These are phyloP conservation scores for Thelonectria olida DNA, from an alignment of 2,329 filamentous ascomycete species.

Conservation along the genomic window DNA sequence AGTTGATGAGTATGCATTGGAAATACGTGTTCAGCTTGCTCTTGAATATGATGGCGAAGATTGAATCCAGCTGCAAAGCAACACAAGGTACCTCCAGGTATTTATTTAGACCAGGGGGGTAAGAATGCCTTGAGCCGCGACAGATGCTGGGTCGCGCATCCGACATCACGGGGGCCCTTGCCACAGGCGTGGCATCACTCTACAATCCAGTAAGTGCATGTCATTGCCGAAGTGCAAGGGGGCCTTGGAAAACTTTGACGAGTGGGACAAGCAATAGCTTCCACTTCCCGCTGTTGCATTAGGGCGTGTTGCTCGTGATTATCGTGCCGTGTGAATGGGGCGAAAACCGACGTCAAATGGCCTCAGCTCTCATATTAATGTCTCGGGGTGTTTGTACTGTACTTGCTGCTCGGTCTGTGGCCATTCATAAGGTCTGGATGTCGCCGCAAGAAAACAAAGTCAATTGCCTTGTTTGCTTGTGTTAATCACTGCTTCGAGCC, in stretches of 20 bases:
- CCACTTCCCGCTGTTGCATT: not conserved
- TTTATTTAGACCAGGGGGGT: not conserved
- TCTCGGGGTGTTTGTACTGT: too few species aligned
- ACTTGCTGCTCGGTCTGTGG: not conserved
- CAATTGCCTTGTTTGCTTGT: not conserved
- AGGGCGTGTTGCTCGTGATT: not conserved
- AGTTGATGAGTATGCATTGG: constrained; percentile 22
- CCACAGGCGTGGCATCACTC: too few species aligned
- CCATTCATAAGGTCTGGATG: not conserved
- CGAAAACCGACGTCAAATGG: not conserved
- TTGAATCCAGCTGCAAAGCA: too few species aligned
- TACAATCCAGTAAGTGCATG: too few species aligned
- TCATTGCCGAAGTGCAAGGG: not conserved
- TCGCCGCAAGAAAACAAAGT: not conserved
- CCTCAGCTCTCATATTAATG: too few species aligned
- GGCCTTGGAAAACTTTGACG: not conserved
- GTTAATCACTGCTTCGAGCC: too few species aligned
- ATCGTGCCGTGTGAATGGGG: not conserved
- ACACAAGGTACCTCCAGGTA: too few species aligned
- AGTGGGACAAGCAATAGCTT: not conserved
- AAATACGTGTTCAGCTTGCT: not conserved
- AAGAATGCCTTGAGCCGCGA: too few species aligned
- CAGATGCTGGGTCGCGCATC: too few species aligned
- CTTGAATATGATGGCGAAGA: too few species aligned
- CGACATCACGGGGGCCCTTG: too few species aligned